Evolutionary conservation across 106 monocot species (phyloP).

Genomic region (Dactylorhiza incarnata): DNA sequence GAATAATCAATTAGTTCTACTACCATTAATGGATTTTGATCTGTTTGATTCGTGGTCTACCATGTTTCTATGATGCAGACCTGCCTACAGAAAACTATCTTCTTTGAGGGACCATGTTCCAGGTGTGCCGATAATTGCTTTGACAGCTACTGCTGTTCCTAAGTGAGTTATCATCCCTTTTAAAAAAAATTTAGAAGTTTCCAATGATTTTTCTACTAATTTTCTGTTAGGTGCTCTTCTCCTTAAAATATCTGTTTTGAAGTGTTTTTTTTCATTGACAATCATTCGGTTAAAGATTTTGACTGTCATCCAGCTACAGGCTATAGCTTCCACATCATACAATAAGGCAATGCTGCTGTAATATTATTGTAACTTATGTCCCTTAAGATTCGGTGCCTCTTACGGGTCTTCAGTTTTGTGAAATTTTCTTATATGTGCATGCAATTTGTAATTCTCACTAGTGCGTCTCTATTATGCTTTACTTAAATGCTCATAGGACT

Average conservation of each 20-base stretch:
- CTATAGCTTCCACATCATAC: neutral
- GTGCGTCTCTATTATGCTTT: neutral
- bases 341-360: neutral
- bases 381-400: neutral
- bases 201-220: neutral
- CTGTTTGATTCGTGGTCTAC: neutral
- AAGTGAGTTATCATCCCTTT: slow-evolving; percentile 38
- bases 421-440: neutral
- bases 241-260: neutral
- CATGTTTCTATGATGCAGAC: slow-evolving; percentile 34
- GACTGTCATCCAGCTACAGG: neutral
- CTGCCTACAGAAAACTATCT: slow-evolving; percentile 88
- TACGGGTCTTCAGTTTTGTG: neutral
- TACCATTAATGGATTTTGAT: neutral
- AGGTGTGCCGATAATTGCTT: slow-evolving; percentile 81
- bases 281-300: neutral
- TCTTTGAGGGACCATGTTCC: slow-evolving; percentile 65
- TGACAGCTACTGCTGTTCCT: slow-evolving; percentile 91
- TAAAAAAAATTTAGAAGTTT: neutral
- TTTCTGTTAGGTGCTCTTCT: neutral
- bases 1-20: neutral
- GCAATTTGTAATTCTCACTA: neutral
- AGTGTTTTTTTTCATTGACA: neutral
- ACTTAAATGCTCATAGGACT: neutral
- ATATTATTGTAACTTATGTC: neutral